phyloP scores from a whole-genome alignment of 306 rosid species.

The Psophocarpus tetragonolobus region DNA sequence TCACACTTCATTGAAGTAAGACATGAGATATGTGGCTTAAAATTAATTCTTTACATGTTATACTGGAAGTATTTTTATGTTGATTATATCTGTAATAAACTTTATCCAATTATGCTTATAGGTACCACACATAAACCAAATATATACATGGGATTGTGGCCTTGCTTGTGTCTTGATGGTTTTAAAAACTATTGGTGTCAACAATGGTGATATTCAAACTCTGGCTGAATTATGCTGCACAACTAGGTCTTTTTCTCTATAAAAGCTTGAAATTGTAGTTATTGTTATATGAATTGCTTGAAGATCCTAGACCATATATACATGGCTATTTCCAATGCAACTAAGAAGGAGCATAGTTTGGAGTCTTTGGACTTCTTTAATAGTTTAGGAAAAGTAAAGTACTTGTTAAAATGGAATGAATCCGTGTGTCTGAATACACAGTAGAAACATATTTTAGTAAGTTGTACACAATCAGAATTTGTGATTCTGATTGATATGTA shows the following conservation, averaged over 20 bases:
- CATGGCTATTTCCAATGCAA: conserved; percentile 10
- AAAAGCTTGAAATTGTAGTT: conserved; percentile 33
- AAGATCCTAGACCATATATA: neutral
- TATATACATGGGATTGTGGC: conserved; percentile 96
- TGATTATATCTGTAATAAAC: conserved; percentile 19
- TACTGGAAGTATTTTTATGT: conserved; percentile 12
- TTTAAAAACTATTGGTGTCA: conserved; percentile 64
- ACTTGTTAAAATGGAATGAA: too few species aligned
- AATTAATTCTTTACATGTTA: conserved; percentile 13
- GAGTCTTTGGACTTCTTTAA: conserved; percentile 7
- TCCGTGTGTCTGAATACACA: too few species aligned
- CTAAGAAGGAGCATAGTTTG: conserved; percentile 13
- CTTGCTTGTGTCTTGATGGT: conserved; percentile 93
- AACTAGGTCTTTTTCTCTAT: conserved; percentile 57
- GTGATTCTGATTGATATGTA: too few species aligned
- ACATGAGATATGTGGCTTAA: conserved; percentile 27
- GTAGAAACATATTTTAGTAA: too few species aligned
- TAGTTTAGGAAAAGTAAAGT: conserved; percentile 25
- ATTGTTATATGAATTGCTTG: conserved; percentile 32
- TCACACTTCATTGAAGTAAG: conserved; percentile 73
- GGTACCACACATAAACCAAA: conserved; percentile 88
- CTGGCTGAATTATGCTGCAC: conserved; percentile 75
- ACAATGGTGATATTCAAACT: conserved; percentile 53
- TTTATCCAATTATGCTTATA: conserved; percentile 45
- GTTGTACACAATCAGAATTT: too few species aligned